Evolutionary conservation across 352 stramenopile species (phyloP), one percentile per base, ranked within the genome.

Genomic region (Pythium brassicae): DNA sequence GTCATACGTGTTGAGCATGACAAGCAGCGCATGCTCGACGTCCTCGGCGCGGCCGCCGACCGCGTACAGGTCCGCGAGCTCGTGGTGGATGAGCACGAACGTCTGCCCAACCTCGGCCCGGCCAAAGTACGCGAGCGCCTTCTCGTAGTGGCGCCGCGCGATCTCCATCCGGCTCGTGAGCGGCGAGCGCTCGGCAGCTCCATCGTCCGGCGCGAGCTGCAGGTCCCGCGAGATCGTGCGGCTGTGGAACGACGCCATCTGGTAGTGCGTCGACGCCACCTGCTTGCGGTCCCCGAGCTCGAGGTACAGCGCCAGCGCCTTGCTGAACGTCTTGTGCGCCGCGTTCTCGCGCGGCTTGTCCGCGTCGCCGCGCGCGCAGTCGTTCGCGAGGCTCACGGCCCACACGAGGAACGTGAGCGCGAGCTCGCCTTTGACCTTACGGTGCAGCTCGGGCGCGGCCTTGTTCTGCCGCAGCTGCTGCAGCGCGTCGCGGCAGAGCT

Each of bases 51-150:
- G 79, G 0, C 76, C 78, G 25, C 78, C 68, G 57, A 89, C 62
- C 15, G 85, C 69, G 42, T 94, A 89, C 29, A 94, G 32, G 57
- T 91, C 76, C 9, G 84, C 78, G 22, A 94, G 57, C 49, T 94
- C 82, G 62, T 89, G 73, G 57, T 92, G 80, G 43, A 94, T 94
- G 44, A 94, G 49, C 19, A 94, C 75, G 50, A 92, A 92, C 23
- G 79, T 92, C 62, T 83, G 78, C 0, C 78, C 84, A 1, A 92
- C 57, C 44, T 94, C 84, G 20, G 66, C 50, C 17, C 66, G 66
- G 29, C 76, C 80, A 63, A 95, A 95, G 51, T 91, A 95, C 26
- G 77, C 66, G 6, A 95, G 62, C 1, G 85, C 77, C 54, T 91
- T 92, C 55, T 92, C 83, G 53, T 95, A 95, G 52, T 93, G 79